Base-by-base conservation (phyloP, 208 protist genomes). In the Tritrichomonas musculus region DNA sequence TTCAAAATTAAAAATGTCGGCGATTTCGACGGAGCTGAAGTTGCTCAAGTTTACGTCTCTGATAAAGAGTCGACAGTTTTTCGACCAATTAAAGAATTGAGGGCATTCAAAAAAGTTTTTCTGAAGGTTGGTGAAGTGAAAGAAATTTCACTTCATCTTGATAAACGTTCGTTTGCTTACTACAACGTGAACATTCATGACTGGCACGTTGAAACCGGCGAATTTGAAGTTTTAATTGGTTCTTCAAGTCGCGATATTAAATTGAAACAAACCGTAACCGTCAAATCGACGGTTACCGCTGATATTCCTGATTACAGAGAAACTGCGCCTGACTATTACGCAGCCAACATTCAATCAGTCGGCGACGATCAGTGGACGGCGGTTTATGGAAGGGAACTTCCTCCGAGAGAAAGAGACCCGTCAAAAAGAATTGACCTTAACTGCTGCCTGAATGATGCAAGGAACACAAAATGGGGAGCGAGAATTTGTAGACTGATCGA, bases 11-110 rank as follows among this genome's bases (percentile, higher is more conserved):
- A 57, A 27, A 96, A 96, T 69, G 65, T 41, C 1, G 95, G 95
- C n/a, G 20, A 55, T 33, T 25, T 30, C 8, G 73, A 47, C 25
- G 95, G 94, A 3, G 92, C 53, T 20, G 93, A 95, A 92, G 39
- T 94, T 9, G 94, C 96, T 36, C 94, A 96, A 4, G 27, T 96
- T 53, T 96, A 94, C 75, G 30, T 94, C 11, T 93, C 39, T 25
- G 49, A 88, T 57, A 20, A 44, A 14, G 47, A 57, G 2, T 57
- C 77, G 27, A 57, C 77, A 33, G 4, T 8, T 2, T 57, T 47
- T 27, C 57, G 77, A 47, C 47, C 77, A 13, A 20, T 53, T 30
- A 41, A 57, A 39, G 77, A 88, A 88, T 47, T 88, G 13, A 88
- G 57, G 39, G 77, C n/a, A 57, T 88, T 47, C 30, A 5, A 25